These are phyloP conservation scores for Cenchrus americanus DNA, from an alignment of 176 grass and related monocot species.

Conservation along the genomic window DNA sequence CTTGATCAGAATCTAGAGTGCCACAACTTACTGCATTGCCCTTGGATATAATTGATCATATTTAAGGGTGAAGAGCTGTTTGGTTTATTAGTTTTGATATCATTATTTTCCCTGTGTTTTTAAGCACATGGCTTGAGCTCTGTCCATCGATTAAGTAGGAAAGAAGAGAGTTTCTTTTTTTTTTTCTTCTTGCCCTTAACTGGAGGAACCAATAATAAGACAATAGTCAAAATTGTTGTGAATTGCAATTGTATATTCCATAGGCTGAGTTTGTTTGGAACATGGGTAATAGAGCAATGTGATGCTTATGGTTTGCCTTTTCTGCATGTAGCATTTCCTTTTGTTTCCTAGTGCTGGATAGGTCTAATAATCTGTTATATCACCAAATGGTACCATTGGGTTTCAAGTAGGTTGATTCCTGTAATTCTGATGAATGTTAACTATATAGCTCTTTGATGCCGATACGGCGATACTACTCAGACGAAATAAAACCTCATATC, in stretches of 20 bases:
- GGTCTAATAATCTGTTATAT: neutral
- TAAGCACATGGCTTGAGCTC: neutral
- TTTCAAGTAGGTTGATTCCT: conserved; percentile 6
- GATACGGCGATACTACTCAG: neutral
- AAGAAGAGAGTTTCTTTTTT: neutral
- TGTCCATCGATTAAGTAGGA: neutral
- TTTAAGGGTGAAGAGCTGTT: neutral
- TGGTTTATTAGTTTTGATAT: neutral
- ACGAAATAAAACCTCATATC: neutral
- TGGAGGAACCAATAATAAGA: neutral
- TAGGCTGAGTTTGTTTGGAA: neutral
- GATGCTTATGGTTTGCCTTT: neutral
- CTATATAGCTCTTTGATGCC: neutral
- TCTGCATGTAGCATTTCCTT: neutral
- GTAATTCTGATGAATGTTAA: neutral
- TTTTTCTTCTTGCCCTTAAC: neutral
- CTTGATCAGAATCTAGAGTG: neutral
- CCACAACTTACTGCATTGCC: neutral
- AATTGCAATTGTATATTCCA: neutral
- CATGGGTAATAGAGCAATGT: neutral
- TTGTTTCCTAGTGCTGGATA: conserved; percentile 7
- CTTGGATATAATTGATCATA: neutral
- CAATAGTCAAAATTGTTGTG: neutral
- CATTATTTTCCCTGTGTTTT: neutral
- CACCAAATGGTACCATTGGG: neutral